A percentile compares a stretch with the other conserved stretches of the same genome.
Conservation (phyloP, 2,329 filamentous ascomycete species). For the Cytospora mali region DNA sequence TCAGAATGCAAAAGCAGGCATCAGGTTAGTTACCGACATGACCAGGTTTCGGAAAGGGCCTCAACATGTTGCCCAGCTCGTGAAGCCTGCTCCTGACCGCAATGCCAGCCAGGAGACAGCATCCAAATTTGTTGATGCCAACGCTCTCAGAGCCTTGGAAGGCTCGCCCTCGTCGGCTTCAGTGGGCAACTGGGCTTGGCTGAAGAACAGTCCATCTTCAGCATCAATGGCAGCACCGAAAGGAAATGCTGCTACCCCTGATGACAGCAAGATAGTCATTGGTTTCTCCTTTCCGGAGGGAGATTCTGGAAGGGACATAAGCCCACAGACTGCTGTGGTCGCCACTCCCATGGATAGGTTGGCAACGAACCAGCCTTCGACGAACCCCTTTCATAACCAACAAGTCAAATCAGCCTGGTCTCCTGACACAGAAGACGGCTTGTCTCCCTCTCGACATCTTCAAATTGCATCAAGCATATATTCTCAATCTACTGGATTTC, state of each 20-base stretch:
- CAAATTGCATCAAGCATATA: slow-evolving; percentile 62
- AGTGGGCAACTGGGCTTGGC: slow-evolving; percentile 61
- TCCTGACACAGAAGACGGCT: slow-evolving; percentile 60
- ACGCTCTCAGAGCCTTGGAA: slow-evolving; percentile 61
- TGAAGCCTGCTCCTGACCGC: slow-evolving; percentile 30
- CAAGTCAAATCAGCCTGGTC: slow-evolving; percentile 60
- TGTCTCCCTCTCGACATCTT: slow-evolving; percentile 44
- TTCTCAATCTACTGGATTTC: slow-evolving; percentile 54
- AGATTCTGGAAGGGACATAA: slow-evolving; percentile 49
- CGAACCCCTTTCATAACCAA: slow-evolving; percentile 32
- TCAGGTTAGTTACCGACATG: slow-evolving; percentile 72
- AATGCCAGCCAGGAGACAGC: slow-evolving; percentile 24
- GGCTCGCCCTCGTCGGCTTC: slow-evolving; percentile 56
- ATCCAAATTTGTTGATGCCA: slow-evolving; percentile 59
- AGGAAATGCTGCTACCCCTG: slow-evolving; percentile 43
- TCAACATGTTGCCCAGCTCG: slow-evolving; percentile 42
- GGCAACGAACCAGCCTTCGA: slow-evolving; percentile 30
- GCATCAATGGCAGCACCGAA: not conserved
- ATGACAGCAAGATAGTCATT: slow-evolving; percentile 72
- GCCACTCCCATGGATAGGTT: slow-evolving; percentile 42
- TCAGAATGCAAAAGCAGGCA: slow-evolving; percentile 63
- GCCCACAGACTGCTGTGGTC: slow-evolving; percentile 52
- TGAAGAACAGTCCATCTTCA: slow-evolving; percentile 45
- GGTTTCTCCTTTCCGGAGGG: slow-evolving; percentile 67
- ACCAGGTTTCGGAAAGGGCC: slow-evolving; percentile 49